These are phyloP conservation scores for Dioscorea dumetorum DNA, from an alignment of 106 monocot species.

Conservation along the genomic window DNA sequence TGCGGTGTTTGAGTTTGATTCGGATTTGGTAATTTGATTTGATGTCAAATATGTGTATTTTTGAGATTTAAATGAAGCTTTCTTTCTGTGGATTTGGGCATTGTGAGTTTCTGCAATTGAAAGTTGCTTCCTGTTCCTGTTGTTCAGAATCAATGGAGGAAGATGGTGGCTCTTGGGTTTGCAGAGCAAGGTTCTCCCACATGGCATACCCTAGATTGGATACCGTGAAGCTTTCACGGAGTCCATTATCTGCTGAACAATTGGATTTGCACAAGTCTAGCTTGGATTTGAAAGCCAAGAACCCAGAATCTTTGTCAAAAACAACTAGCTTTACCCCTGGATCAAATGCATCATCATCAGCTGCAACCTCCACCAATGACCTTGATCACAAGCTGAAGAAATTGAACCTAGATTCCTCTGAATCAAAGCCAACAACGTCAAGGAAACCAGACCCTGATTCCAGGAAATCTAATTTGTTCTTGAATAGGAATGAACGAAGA, in stretches of 20 bases:
- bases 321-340: too few species aligned
- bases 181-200: not conserved
- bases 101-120: too few species aligned
- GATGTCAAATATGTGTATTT: too few species aligned
- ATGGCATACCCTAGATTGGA: not conserved
- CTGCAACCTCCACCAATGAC: too few species aligned
- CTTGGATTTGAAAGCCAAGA: not conserved
- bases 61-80: too few species aligned
- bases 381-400: not conserved
- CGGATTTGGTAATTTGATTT: too few species aligned
- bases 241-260: not conserved
- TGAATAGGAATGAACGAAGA: slow-evolving; percentile 2
- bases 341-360: too few species aligned
- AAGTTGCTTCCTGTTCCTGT: not conserved
- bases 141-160: not conserved
- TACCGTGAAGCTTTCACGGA: not conserved
- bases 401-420: not conserved
- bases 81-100: too few species aligned
- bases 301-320: not conserved
- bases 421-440: not conserved
- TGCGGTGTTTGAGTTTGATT: too few species aligned
- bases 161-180: slow-evolving; percentile 1
- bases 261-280: not conserved
- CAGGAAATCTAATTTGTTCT: not conserved
- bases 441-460: not conserved